These are phyloP conservation scores for Fusarium udum DNA, from an alignment of 2,329 filamentous ascomycete species.

Conservation along the genomic window DNA sequence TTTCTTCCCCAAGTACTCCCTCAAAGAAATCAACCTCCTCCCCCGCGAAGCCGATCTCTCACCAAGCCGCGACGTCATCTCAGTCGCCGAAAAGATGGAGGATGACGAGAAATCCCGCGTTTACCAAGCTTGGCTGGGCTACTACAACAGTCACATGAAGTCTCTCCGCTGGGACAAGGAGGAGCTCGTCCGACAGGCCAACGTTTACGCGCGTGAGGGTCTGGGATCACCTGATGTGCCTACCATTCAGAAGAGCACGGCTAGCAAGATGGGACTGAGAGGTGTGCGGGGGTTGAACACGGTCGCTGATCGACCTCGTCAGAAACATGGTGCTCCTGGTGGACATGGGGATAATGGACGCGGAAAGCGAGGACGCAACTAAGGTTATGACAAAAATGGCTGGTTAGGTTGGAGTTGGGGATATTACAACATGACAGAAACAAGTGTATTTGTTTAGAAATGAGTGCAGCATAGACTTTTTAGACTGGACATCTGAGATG, in stretches of 20 bases:
- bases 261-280: conserved; percentile 67
- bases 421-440: conserved; percentile 3
- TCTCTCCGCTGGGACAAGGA: conserved; percentile 53
- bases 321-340: conserved; percentile 29
- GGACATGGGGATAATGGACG: conserved; percentile 12
- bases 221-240: conserved; percentile 60
- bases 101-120: conserved; percentile 56
- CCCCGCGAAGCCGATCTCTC: conserved; percentile 57
- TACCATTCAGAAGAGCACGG: conserved; percentile 55
- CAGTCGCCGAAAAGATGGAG: conserved; percentile 55
- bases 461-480: conserved; percentile 15
- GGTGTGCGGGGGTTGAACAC: conserved; percentile 60
- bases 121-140: conserved; percentile 67
- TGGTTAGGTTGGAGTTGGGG: conserved; percentile 7
- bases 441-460: conserved; percentile 1
- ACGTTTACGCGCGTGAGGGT: conserved; percentile 58
- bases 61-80: conserved; percentile 49
- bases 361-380: conserved; percentile 18
- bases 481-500: neutral
- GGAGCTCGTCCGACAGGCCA: conserved; percentile 61
- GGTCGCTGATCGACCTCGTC: conserved; percentile 54
- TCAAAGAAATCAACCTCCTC: conserved; percentile 64
- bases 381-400: neutral
- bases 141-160: conserved; percentile 63
- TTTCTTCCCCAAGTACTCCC: conserved; percentile 59